These are phyloP conservation scores for Penicillium salamii DNA, from an alignment of 495 filamentous ascomycete species.

Conservation along the genomic window DNA sequence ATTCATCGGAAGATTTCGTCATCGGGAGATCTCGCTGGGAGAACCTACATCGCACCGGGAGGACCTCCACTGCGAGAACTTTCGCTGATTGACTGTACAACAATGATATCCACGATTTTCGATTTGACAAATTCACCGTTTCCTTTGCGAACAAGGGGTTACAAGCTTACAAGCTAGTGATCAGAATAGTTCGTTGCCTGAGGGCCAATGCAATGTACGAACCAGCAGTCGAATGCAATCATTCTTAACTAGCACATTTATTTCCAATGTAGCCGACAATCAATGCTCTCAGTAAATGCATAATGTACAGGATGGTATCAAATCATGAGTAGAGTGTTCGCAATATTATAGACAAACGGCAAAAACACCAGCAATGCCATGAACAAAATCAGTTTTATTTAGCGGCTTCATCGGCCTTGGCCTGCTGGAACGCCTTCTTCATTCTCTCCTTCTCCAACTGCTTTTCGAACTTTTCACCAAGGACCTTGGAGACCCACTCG, in stretches of 20 bases:
- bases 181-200: no score
- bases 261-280: neutral
- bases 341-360: neutral
- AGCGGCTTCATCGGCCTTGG: conserved; percentile 9
- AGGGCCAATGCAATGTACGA: no score
- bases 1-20: no score
- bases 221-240: no score
- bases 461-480: conserved; percentile 53
- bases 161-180: no score
- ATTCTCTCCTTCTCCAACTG: conserved; percentile 34
- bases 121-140: no score
- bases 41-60: no score
- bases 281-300: neutral
- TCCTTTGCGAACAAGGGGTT: no score
- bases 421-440: conserved; percentile 21
- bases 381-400: conserved; percentile 10
- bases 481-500: conserved; percentile 63
- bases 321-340: conserved; percentile 12
- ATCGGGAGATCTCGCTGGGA: no score
- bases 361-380: neutral
- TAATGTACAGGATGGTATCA: conserved; percentile 24
- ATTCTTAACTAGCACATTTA: neutral
- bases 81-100: neutral
- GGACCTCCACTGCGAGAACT: no score
- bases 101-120: neutral